A percentile compares a stretch with the other conserved stretches of the same genome.
Evolutionary conservation across 768 basidiomycete species (phyloP).

Genomic region (Hericium rajendrae): DNA sequence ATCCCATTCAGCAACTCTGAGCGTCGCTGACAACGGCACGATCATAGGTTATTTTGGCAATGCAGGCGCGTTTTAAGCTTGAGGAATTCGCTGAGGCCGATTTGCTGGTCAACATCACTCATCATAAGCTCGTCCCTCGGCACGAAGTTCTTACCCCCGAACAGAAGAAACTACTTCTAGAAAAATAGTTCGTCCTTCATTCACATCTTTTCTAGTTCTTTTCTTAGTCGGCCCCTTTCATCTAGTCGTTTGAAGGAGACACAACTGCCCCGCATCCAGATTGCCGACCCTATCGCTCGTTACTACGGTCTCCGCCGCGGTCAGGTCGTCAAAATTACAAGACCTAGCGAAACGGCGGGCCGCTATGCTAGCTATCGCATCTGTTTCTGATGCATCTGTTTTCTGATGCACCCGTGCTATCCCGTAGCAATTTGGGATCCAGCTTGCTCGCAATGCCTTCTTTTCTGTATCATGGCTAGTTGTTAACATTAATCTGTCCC

Average conservation of each 20-base stretch:
- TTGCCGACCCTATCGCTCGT: constrained; percentile 94
- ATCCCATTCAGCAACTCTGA: neutral
- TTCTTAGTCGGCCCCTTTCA: neutral
- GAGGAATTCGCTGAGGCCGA: constrained; percentile 98
- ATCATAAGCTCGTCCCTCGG: constrained; percentile 88
- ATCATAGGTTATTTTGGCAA: constrained; percentile 79
- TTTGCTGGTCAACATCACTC: constrained; percentile 93
- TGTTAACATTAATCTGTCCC: neutral
- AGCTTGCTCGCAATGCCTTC: neutral
- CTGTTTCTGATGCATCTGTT: constrained; percentile 51
- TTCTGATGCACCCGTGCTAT: constrained; percentile 35
- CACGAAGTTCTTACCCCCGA: constrained; percentile 82
- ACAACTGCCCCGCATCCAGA: constrained; percentile 92
- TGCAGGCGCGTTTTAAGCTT: constrained; percentile 77
- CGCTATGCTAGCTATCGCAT: constrained; percentile 89
- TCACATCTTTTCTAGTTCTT: constrained; percentile 1
- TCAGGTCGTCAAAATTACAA: constrained; percentile 96
- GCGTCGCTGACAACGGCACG: neutral
- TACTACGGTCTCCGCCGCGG: constrained; percentile 95
- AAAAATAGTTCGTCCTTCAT: constrained; percentile 73
- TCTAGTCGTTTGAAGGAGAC: constrained; percentile 92
- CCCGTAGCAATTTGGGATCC: neutral
- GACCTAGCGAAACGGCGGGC: constrained; percentile 94
- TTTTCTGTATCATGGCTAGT: neutral
- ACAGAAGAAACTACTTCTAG: constrained; percentile 78